Conservation (phyloP, 306 rosid species). For the Cicer judaicum region DNA sequence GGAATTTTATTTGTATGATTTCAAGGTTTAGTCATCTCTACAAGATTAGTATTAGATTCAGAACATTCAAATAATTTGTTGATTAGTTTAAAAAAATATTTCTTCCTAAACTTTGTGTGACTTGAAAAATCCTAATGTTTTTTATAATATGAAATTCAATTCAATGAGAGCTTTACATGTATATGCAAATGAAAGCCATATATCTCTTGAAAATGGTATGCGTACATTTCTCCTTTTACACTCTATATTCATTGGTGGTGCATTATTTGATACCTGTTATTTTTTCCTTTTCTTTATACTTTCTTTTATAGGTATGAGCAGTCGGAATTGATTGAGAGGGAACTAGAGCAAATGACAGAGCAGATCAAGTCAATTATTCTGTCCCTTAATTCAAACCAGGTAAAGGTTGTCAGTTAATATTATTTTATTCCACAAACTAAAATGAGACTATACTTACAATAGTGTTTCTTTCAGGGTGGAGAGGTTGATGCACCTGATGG, state of each 20-base stretch:
- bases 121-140: not conserved
- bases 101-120: not conserved
- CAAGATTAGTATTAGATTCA: not conserved
- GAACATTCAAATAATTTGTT: not conserved
- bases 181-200: slow-evolving; percentile 2
- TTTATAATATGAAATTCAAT: slow-evolving; percentile 12
- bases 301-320: slow-evolving; percentile 80
- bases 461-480: slow-evolving; percentile 72
- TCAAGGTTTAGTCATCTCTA: slow-evolving; percentile 14
- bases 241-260: not conserved
- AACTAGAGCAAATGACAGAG: slow-evolving; percentile 92
- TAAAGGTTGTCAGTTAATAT: slow-evolving; percentile 43
- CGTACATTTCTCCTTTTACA: slow-evolving; percentile 17
- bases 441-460: slow-evolving; percentile 31
- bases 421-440: slow-evolving; percentile 3
- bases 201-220: slow-evolving; percentile 6
- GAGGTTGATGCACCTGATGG: slow-evolving; percentile 77
- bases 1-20: not conserved
- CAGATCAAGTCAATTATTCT: slow-evolving; percentile 88
- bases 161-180: not conserved
- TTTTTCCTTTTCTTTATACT: not conserved
- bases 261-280: slow-evolving; percentile 7
- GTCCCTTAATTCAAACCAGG: slow-evolving; percentile 92
- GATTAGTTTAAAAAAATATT: not conserved
- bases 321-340: slow-evolving; percentile 89